Percentiles rank a stretch among this genome's conserved stretches.
These are phyloP conservation scores for Daldinia grandis DNA, from an alignment of 495 filamentous ascomycete genomes.

Conservation along the genomic window DNA sequence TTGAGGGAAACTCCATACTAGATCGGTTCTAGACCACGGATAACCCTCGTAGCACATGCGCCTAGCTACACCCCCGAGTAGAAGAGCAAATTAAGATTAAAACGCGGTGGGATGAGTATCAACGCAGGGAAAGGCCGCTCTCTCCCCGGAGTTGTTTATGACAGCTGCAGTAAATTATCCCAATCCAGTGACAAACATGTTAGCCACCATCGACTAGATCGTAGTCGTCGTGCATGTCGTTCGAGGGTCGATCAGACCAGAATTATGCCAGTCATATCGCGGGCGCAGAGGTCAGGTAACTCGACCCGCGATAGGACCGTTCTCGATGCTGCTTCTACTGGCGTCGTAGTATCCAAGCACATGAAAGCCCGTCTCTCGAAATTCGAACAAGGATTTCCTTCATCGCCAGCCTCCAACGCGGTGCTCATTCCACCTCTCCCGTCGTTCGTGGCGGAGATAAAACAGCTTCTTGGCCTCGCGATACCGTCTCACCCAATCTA, in stretches of 20 bases:
- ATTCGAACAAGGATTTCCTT: conserved; percentile 25
- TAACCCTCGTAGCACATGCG: not conserved
- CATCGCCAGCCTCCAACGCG: conserved; percentile 92
- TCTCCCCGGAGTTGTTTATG: not conserved
- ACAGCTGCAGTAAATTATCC: not conserved
- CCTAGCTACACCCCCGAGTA: not conserved
- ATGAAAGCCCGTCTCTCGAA: not conserved
- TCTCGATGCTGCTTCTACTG: not conserved
- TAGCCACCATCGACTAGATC: not conserved
- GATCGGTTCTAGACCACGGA: not conserved
- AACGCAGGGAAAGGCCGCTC: not conserved
- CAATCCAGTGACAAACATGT: not conserved
- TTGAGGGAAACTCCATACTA: not conserved
- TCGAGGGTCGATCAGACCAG: not conserved
- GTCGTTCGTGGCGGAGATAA: conserved; percentile 79
- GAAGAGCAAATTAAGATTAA: not conserved
- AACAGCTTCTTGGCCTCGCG: conserved; percentile 77
- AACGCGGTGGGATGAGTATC: not conserved
- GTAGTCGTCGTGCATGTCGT: not conserved
- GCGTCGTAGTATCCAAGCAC: not conserved
- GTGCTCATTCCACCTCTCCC: conserved; percentile 93
- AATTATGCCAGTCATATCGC: not conserved
- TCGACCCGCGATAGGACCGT: not conserved
- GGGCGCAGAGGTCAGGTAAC: not conserved
- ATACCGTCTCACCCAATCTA: conserved; percentile 83